Evolutionary conservation across 352 stramenopile species (phyloP).

Genomic region (Phytophthora europaea): DNA sequence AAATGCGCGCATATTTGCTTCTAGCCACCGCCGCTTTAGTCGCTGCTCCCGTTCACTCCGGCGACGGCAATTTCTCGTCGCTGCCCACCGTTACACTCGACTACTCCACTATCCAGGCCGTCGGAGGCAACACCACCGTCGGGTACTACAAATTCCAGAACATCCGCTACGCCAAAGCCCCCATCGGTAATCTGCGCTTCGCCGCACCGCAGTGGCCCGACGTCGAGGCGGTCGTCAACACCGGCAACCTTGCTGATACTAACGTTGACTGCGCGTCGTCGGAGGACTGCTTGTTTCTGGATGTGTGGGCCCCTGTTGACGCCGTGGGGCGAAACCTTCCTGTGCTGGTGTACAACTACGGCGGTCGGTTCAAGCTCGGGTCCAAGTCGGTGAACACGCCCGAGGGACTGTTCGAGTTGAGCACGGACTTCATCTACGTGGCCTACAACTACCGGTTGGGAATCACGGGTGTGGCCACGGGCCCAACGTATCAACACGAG

Average conservation of each 20-base stretch:
- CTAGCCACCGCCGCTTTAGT: background rate
- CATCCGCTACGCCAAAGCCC: constrained; percentile 39
- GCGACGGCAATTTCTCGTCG: background rate
- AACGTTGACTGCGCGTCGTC: constrained; percentile 32
- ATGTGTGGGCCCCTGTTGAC: constrained; percentile 42
- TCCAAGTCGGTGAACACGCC: constrained; percentile 32
- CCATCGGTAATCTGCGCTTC: constrained; percentile 36
- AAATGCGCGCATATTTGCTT: background rate
- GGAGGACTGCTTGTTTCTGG: constrained; percentile 50
- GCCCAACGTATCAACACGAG: constrained; percentile 40
- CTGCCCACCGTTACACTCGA: constrained; percentile 34
- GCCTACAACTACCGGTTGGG: constrained; percentile 52
- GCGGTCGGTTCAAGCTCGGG: constrained; percentile 39
- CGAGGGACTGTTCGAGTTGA: constrained; percentile 36
- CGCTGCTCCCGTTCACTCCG: background rate
- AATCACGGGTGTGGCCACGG: constrained; percentile 31
- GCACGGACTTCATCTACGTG: constrained; percentile 45
- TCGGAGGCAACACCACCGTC: constrained; percentile 36
- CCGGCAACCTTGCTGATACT: constrained; percentile 36
- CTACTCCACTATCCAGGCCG: constrained; percentile 40
- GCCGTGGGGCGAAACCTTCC: constrained; percentile 34
- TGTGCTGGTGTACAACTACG: constrained; percentile 49
- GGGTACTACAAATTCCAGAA: constrained; percentile 52
- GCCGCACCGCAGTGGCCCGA: constrained; percentile 33
- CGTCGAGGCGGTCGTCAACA: constrained; percentile 33